Evolutionary conservation across 129 eudicot genomes (phyloP), one percentile per base, ranked within the genome.

Genomic region (Flaveria sonorensis): DNA sequence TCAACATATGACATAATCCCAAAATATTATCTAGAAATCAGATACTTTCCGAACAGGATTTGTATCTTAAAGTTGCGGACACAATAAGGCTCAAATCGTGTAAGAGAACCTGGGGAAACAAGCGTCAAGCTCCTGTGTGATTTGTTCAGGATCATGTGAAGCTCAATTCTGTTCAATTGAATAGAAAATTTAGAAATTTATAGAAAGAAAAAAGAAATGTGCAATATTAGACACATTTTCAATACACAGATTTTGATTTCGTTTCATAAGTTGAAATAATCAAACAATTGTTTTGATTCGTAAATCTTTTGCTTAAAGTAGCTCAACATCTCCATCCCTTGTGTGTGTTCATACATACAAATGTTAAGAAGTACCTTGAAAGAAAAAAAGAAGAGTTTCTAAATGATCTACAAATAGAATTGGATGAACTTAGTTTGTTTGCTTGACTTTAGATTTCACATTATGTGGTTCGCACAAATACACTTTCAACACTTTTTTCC

Each of bases 141-240:
- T 70, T 77, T 85, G 77, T 62, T 84, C 79, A 55, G 71, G 75
- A 85, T 73, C 70, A 70, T 71, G 79, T 77, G 73, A 86, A 85
- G 46, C 77, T 70, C 85, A 11, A 62, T 72, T 45, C 68, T 62
- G 69, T 64, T 72, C 26, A 67, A 62, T 73, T 82, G 70, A 26
- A 62, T 66, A 82, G 77, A 79, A 53, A 76, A 77, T 42, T 68
- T 82, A 72, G 47, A 76, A 63, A 46, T 55, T 74, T 71, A 46
- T 71, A 55, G 61, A 70, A 61, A 71, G 10, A 82, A 78, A 79
- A 24, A 70, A 80, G 69, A 69, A 50, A 40, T 72, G 83, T 82
- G 52, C 82, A 81, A 80, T 57, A 68, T 72, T 56, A 40, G 46
- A 32, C 55, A 74, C 65, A 55, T 56, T 80, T 56, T 11, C 56